Percentiles rank a stretch among this genome's conserved stretches.
phyloP scores from a whole-genome alignment of 805 yeast species.

The Tetrapisispora nanseiensis region DNA sequence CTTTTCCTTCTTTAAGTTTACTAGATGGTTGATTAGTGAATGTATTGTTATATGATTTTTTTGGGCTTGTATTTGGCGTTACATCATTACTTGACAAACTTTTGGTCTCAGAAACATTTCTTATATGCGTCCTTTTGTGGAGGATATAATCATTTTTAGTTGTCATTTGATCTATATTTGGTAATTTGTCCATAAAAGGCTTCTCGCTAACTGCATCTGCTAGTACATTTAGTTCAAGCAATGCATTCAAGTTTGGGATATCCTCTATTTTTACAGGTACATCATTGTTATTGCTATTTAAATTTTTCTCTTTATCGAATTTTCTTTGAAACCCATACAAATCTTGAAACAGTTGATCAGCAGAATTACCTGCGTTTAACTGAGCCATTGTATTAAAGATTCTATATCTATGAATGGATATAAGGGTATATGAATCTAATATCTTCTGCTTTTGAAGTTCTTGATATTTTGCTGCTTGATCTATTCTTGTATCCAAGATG shows the following conservation, averaged over 20 bases:
- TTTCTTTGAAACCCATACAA: conserved; percentile 1
- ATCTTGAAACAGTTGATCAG: not conserved
- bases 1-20: not conserved
- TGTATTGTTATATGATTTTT: conserved; percentile 3
- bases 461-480: no score
- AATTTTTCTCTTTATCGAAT: not conserved
- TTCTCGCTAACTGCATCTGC: conserved; percentile 7
- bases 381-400: not conserved
- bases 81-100: conserved; percentile 22
- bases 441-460: no score
- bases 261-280: conserved; percentile 20
- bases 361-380: not conserved
- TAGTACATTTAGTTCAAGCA: conserved; percentile 14
- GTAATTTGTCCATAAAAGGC: not conserved
- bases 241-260: conserved; percentile 14
- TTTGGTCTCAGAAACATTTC: conserved; percentile 24
- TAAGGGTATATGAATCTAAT: no score
- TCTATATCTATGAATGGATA: not conserved
- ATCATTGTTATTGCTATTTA: not conserved
- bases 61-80: conserved; percentile 19
- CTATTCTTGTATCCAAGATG: no score
- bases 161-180: not conserved
- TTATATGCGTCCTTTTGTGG: conserved; percentile 16
- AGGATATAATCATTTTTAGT: conserved; percentile 10
- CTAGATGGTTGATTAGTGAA: not conserved